Base-by-base conservation (phyloP, 2,329 filamentous ascomycete species). In the Fusarium sp. region DNA sequence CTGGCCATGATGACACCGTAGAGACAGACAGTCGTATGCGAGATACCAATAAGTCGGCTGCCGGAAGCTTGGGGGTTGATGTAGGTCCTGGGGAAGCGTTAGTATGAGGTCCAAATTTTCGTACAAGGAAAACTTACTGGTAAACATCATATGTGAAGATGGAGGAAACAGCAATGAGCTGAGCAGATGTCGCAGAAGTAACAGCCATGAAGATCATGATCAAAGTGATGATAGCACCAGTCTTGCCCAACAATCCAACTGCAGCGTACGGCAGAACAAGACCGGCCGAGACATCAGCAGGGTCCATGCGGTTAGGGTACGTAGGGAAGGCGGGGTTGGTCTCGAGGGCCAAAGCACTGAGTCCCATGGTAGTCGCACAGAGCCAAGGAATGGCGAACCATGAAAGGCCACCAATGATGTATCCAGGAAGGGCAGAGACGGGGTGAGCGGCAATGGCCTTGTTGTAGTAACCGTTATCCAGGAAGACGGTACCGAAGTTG, bases 311-410 rank as follows among this genome's bases (percentile, higher is more conserved):
- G 28, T 85, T 3, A 90, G 92, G 75, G 89, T 92, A 73, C 0
- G 68, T 70, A 3, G 76, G 76, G 86, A 90, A 77, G 0, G 67
- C 39, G 1, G 75, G 74, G 30, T 58, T 78, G 13, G 38, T 66
- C 81, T 98, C 94, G 4, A 98, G 87, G 1, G 94, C 93, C 13
- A 98, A 86, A 7, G 93, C 94, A 2, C 93, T 89, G 12, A 98
- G 88, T 38, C 95, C 95, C 90, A 97, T 93, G 4, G 95, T 97
- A 1, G 94, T 98, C 3, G 95, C 94, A 6, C 91, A 93, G 15
- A 97, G 87, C 93, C 94, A 97, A 1, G 95, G 95, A 59, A 98
- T 97, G 2, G 95, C 95, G 76, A 98, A 98, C 95, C 95, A 98
- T 56, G 90, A 91, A 3, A 97, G 87, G 28, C 95, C 95, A 10